phyloP scores from a whole-genome alignment of 2,329 filamentous ascomycete species.

The Elsinoe ampelina region DNA sequence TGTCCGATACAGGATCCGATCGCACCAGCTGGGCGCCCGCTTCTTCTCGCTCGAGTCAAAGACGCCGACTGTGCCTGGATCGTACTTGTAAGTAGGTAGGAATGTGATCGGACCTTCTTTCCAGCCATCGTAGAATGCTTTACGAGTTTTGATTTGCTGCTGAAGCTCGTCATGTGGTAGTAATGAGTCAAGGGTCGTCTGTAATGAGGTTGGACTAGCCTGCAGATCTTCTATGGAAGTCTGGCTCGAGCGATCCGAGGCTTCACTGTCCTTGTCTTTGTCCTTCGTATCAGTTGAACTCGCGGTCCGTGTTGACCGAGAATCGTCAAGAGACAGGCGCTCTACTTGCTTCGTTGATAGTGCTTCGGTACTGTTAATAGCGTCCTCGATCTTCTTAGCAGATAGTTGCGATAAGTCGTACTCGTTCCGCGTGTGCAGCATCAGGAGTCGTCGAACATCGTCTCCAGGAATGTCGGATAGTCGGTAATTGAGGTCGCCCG shows the following conservation, averaged over 20 bases:
- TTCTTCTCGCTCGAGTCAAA: slow-evolving; percentile 96
- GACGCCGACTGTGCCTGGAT: slow-evolving; percentile 80
- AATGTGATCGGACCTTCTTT: slow-evolving; percentile 80
- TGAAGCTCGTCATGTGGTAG: slow-evolving; percentile 82
- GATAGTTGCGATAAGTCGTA: slow-evolving; percentile 48
- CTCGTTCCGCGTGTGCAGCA: slow-evolving; percentile 71
- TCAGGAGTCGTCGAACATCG: slow-evolving; percentile 76
- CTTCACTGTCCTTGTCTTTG: background rate
- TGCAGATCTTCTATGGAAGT: slow-evolving; percentile 5
- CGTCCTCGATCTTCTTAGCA: slow-evolving; percentile 28
- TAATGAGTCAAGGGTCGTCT: slow-evolving; percentile 78
- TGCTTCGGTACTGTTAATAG: slow-evolving; percentile 19
- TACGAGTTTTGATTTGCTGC: slow-evolving; percentile 62
- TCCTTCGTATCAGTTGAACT: slow-evolving; percentile 1
- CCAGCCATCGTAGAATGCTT: slow-evolving; percentile 86
- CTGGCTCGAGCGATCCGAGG: background rate
- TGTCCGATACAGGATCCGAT: slow-evolving; percentile 81
- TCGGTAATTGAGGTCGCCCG: slow-evolving; percentile 91
- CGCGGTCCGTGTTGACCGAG: slow-evolving; percentile 4
- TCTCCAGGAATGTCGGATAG: slow-evolving; percentile 80
- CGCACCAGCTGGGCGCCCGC: slow-evolving; percentile 90
- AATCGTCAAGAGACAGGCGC: background rate
- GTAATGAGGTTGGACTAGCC: slow-evolving; percentile 69
- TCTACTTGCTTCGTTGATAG: background rate
- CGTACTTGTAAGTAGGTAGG: slow-evolving; percentile 94